Evolutionary conservation across 495 filamentous ascomycete genomes (phyloP).

Genomic region (Neurospora sp.): DNA sequence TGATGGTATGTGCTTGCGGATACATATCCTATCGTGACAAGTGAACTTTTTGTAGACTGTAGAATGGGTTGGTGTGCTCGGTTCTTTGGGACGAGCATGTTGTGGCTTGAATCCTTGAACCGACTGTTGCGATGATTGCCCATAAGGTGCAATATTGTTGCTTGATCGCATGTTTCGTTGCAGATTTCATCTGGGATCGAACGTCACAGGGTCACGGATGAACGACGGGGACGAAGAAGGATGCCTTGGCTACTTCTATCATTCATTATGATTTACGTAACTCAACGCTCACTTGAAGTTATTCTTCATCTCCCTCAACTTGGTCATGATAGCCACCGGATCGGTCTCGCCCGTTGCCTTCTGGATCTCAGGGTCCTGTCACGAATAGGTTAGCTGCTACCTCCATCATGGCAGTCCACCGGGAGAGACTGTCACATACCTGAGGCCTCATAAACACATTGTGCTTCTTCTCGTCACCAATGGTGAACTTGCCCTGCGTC

Average conservation of each 20-base stretch:
- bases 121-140: no score
- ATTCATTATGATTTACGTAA: not conserved
- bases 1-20: conserved; percentile 9
- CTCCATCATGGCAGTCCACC: not conserved
- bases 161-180: not conserved
- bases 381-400: conserved; percentile 1
- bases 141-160: not conserved
- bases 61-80: not conserved
- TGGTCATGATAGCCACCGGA: conserved; percentile 77
- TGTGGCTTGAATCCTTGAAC: not conserved
- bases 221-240: not conserved
- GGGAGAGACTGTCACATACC: conserved; percentile 37
- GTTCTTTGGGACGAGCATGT: not conserved
- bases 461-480: conserved; percentile 96
- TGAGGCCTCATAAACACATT: conserved; percentile 94
- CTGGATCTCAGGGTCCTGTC: conserved; percentile 72
- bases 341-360: conserved; percentile 74
- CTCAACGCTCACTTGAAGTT: conserved; percentile 49
- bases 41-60: not conserved
- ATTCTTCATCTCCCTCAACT: conserved; percentile 91
- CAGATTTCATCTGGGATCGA: not conserved
- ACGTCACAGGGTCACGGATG: not conserved
- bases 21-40: not conserved
- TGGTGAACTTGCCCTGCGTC: conserved; percentile 94
- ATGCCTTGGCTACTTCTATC: not conserved